Evolutionary conservation across 163 green algal genomes (phyloP).

Genomic region (Chlorella variabilis): DNA sequence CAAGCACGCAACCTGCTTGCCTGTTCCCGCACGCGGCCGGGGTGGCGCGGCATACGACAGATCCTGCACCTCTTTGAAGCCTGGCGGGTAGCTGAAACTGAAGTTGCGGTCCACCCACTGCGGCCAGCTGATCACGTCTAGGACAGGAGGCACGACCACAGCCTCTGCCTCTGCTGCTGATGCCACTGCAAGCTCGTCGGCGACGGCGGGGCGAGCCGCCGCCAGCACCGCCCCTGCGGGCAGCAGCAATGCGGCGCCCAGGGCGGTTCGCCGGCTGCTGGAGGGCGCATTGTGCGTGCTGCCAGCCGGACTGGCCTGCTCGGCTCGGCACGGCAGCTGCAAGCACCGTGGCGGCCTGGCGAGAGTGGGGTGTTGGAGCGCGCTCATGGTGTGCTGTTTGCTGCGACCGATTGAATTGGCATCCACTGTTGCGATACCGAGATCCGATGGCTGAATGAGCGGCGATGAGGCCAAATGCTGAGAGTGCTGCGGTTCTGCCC

Average conservation of each 20-base stretch:
- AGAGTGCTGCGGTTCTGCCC: too few relatives aligned
- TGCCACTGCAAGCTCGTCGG: neutral
- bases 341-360: neutral
- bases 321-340: conserved; percentile 4
- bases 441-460: too few relatives aligned
- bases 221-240: conserved; percentile 5
- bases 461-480: too few relatives aligned
- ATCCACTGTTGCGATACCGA: too few relatives aligned
- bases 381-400: neutral
- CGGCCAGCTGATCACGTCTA: conserved; percentile 22
- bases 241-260: conserved; percentile 21
- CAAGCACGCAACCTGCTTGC: too few relatives aligned
- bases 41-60: conserved; percentile 3
- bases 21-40: neutral
- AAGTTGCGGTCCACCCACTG: conserved; percentile 29
- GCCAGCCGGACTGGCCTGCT: neutral
- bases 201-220: neutral
- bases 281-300: neutral
- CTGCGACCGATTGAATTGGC: neutral
- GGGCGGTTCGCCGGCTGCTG: neutral
- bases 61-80: conserved; percentile 9
- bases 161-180: neutral
- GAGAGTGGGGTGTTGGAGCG: neutral
- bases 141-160: neutral
- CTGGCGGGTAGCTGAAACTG: conserved; percentile 31